These are phyloP conservation scores for Penicillium occitanis DNA, from an alignment of 2,329 filamentous ascomycete species.

Conservation along the genomic window DNA sequence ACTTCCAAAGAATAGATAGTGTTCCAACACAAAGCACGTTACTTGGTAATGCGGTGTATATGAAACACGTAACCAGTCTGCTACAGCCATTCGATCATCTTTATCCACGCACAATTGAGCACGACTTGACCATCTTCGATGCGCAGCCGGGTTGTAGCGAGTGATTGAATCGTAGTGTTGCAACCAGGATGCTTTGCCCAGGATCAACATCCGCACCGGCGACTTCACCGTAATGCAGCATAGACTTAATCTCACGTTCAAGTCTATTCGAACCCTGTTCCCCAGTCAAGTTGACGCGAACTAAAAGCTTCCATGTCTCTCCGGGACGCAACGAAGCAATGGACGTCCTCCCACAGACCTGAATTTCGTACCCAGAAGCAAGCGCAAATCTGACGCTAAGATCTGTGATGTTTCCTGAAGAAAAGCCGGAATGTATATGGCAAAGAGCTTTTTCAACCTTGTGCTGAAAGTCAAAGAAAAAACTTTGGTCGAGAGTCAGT, in stretches of 20 bases:
- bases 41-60: background rate
- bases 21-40: background rate
- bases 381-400: conserved; percentile 11
- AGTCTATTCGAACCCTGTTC: background rate
- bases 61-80: background rate
- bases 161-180: conserved; percentile 13
- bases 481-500: background rate
- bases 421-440: conserved; percentile 14
- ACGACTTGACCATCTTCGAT: conserved; percentile 7
- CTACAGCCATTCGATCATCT: background rate
- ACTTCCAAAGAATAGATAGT: conserved; percentile 3
- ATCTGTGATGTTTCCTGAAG: conserved; percentile 4
- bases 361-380: background rate
- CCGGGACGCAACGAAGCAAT: conserved; percentile 17
- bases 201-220: conserved; percentile 1
- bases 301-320: conserved; percentile 13
- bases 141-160: conserved; percentile 15
- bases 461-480: background rate
- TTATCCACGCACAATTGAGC: background rate
- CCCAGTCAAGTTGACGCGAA: background rate
- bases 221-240: background rate
- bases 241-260: conserved; percentile 13
- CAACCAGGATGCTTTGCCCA: background rate
- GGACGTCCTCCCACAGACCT: background rate
- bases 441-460: conserved; percentile 10